Evolutionary conservation across 805 yeast species (phyloP).

Genomic region (Candida cerambycidarum): DNA sequence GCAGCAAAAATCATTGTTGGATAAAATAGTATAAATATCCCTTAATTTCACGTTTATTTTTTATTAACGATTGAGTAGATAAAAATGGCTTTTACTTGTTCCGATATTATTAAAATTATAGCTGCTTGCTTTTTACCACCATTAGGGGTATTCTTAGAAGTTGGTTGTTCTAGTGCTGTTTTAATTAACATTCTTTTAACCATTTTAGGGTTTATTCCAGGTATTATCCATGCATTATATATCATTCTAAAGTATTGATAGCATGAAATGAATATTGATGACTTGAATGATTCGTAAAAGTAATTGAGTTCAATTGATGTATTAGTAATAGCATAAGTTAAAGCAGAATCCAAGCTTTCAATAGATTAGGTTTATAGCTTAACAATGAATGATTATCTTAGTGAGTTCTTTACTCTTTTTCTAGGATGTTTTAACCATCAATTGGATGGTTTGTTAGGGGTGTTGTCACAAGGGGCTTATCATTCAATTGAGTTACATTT

Average conservation of each 20-base stretch:
- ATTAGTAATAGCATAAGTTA: not conserved
- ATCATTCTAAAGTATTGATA: slow-evolving; percentile 37
- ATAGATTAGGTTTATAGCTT: not conserved
- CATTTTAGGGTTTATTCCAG: slow-evolving; percentile 70
- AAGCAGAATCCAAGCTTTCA: not conserved
- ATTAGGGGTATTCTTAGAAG: slow-evolving; percentile 60
- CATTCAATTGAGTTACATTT: not conserved
- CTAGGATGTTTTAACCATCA: too few relatives aligned
- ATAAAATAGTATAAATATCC: slow-evolving; percentile 4
- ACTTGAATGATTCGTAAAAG: too few relatives aligned
- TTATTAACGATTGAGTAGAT: not conserved
- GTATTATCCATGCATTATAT: slow-evolving; percentile 64
- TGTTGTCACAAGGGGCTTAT: too few relatives aligned
- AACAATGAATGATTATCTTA: too few relatives aligned
- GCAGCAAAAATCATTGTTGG: not conserved
- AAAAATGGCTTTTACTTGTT: slow-evolving; percentile 22
- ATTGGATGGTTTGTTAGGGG: too few relatives aligned
- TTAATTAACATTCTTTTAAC: slow-evolving; percentile 64
- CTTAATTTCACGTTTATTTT: not conserved
- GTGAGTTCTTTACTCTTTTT: too few relatives aligned
- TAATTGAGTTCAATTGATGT: not conserved
- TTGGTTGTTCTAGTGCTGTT: slow-evolving; percentile 49
- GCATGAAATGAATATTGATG: too few relatives aligned
- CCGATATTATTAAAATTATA: slow-evolving; percentile 53
- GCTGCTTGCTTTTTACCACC: slow-evolving; percentile 58